These are phyloP conservation scores for Venturia carpophila DNA, from an alignment of 2,329 filamentous ascomycete species.

Conservation along the genomic window DNA sequence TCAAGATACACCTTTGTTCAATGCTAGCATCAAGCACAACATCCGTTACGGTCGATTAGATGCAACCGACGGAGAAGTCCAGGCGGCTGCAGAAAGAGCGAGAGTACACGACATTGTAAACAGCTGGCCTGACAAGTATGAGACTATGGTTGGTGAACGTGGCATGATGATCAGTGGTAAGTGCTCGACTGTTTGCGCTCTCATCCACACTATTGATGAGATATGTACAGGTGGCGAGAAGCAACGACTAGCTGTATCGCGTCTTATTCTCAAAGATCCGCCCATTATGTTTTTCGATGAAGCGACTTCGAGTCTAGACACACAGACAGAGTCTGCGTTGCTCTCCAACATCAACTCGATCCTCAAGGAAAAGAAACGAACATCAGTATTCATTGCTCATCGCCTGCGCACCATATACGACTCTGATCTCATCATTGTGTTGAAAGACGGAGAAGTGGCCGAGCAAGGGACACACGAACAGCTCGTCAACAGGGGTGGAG, in stretches of 20 bases:
- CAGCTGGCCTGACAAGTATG: constrained; percentile 77
- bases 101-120: constrained; percentile 76
- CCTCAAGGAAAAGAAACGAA: constrained; percentile 76
- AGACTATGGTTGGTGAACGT: constrained; percentile 85
- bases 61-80: constrained; percentile 64
- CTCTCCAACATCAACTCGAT: constrained; percentile 91
- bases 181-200: not conserved
- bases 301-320: constrained; percentile 85
- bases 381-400: constrained; percentile 92
- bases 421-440: constrained; percentile 81
- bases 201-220: not conserved
- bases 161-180: constrained; percentile 86
- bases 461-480: constrained; percentile 84
- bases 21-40: constrained; percentile 92
- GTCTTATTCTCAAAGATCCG: constrained; percentile 80
- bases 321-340: constrained; percentile 84
- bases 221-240: constrained; percentile 63
- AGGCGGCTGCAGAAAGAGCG: constrained; percentile 71
- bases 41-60: constrained; percentile 84
- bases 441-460: constrained; percentile 75
- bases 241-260: constrained; percentile 76
- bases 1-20: constrained; percentile 95
- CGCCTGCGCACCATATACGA: constrained; percentile 89
- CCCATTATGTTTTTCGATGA: constrained; percentile 91
- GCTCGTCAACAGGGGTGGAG: constrained; percentile 66